Conservation (phyloP, 495 filamentous ascomycete species). For the Pyronema omphalodes region DNA sequence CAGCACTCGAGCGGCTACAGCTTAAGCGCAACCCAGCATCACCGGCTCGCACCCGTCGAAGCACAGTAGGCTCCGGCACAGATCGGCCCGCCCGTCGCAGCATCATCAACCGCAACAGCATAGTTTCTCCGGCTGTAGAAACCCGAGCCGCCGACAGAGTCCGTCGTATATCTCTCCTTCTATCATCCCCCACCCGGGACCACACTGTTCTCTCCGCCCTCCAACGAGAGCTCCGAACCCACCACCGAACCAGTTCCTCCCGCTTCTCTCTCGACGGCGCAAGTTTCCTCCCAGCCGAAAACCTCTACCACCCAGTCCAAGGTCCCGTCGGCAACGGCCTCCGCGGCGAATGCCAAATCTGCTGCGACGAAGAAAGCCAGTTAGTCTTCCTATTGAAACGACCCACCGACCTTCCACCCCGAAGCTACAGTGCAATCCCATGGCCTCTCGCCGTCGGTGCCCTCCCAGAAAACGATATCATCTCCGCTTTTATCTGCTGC, state of each 20-base stretch:
- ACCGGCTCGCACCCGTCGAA: no score
- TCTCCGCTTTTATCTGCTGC: conserved; percentile 23
- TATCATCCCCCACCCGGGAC: no score
- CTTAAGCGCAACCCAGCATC: neutral
- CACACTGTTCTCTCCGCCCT: no score
- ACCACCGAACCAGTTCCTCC: no score
- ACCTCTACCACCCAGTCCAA: no score
- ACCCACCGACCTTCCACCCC: conserved; percentile 3
- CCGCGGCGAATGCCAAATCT: conserved; percentile 25
- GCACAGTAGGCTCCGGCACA: no score
- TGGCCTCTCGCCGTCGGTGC: conserved; percentile 19
- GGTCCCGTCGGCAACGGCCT: conserved; percentile 7
- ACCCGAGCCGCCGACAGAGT: neutral
- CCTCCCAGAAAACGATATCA: conserved; percentile 20
- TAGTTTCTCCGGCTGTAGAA: neutral
- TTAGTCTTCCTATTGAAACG: conserved; percentile 27
- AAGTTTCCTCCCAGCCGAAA: no score
- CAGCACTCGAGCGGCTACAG: neutral
- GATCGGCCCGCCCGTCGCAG: neutral
- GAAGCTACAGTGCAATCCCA: neutral
- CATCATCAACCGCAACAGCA: neutral
- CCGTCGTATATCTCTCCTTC: neutral
- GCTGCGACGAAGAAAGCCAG: conserved; percentile 24
- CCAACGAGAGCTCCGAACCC: no score
- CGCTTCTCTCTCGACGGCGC: no score